These are phyloP conservation scores for Tolypocladium inflatum DNA, from an alignment of 2,329 filamentous ascomycete genomes.

Conservation along the genomic window DNA sequence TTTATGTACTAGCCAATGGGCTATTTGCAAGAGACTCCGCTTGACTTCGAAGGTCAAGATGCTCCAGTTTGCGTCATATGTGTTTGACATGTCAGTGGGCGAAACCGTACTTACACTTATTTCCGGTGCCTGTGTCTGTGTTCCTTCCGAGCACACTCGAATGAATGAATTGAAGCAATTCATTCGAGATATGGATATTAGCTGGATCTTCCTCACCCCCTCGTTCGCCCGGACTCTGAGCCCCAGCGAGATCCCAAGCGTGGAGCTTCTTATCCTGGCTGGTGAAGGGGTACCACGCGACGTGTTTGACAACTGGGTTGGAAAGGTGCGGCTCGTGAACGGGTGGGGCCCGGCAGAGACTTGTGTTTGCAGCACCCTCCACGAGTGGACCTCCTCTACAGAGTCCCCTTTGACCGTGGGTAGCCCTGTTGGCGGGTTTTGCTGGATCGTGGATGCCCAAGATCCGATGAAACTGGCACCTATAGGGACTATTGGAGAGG, in stretches of 20 bases:
- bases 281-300: slow-evolving; percentile 2
- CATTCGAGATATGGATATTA: not conserved
- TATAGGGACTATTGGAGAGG: slow-evolving; percentile 4
- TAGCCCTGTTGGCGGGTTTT: not conserved
- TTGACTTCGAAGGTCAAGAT: not conserved
- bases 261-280: slow-evolving; percentile 2
- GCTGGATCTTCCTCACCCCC: slow-evolving; percentile 4
- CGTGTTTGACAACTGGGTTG: slow-evolving; percentile 5
- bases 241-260: not conserved
- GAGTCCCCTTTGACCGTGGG: slow-evolving; percentile 3
- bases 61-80: not conserved
- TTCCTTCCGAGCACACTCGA: not conserved
- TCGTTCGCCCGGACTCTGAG: not conserved
- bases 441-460: slow-evolving; percentile 2
- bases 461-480: slow-evolving; percentile 1
- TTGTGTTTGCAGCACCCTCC: not conserved
- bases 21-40: not conserved
- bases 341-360: slow-evolving; percentile 8
- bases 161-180: slow-evolving; percentile 3
- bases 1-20: not conserved
- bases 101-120: not conserved
- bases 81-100: not conserved
- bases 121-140: not conserved
- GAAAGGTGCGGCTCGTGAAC: slow-evolving; percentile 5
- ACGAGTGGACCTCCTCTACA: not conserved